Conservation (phyloP, 768 basidiomycete genomes). For the Ephemerocybe angulata region DNA sequence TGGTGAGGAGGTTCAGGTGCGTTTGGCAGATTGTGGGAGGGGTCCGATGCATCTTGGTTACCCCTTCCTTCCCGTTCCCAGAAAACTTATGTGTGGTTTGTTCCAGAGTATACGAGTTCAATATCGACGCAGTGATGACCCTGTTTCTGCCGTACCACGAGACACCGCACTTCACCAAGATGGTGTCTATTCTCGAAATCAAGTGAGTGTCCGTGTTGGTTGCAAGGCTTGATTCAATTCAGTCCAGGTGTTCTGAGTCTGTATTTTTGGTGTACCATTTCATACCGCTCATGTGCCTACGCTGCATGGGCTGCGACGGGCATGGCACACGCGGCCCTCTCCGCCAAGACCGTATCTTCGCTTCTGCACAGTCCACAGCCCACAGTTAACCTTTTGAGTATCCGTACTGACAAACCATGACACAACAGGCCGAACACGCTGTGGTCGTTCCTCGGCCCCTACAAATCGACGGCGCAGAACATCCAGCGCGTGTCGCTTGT, state of each 20-base stretch:
- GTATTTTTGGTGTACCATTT: background rate
- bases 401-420: background rate
- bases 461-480: constrained; percentile 72
- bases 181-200: constrained; percentile 82
- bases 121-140: constrained; percentile 69
- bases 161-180: constrained; percentile 90
- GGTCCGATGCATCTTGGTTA: background rate
- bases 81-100: constrained; percentile 1
- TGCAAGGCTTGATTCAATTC: background rate
- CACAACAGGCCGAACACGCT: constrained; percentile 49
- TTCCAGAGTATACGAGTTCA: constrained; percentile 87
- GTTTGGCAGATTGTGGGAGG: constrained; percentile 17
- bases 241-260: background rate
- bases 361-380: too few species aligned
- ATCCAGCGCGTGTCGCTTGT: constrained; percentile 72
- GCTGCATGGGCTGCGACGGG: too few species aligned
- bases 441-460: constrained; percentile 69
- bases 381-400: background rate
- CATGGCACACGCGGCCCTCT: too few species aligned
- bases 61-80: background rate
- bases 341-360: too few species aligned
- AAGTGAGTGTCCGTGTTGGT: constrained; percentile 59
- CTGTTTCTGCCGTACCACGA: constrained; percentile 95
- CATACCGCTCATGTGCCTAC: background rate
- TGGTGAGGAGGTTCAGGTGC: constrained; percentile 88